These are phyloP conservation scores for Mucor racemosus DNA, from an alignment of 371 early-diverging fungal species.

Conservation along the genomic window DNA sequence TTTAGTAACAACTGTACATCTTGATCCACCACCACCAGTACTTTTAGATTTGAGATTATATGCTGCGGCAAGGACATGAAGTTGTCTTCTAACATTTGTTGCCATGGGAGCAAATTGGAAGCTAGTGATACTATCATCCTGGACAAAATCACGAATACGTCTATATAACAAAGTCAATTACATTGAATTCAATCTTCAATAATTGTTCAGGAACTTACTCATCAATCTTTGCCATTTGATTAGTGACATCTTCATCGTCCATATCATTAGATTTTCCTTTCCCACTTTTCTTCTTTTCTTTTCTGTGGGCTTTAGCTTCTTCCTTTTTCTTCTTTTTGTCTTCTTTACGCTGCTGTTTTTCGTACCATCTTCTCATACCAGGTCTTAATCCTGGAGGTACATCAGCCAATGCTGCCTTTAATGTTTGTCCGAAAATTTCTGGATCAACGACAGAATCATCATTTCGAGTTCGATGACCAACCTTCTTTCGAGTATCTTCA, in stretches of 20 bases:
- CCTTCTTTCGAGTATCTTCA: constrained; percentile 12
- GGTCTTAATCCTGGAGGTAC: constrained; percentile 29
- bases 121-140: constrained; percentile 42
- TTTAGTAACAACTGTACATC: constrained; percentile 51
- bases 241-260: not conserved
- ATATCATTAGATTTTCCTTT: constrained; percentile 23
- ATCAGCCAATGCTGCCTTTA: constrained; percentile 29
- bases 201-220: constrained; percentile 13
- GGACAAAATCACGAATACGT: constrained; percentile 45
- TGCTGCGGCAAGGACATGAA: constrained; percentile 55
- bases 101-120: constrained; percentile 62
- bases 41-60: constrained; percentile 60
- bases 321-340: constrained; percentile 18
- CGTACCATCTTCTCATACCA: constrained; percentile 29
- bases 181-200: too few species aligned
- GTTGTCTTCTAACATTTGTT: constrained; percentile 50
- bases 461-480: constrained; percentile 14
- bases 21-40: constrained; percentile 45
- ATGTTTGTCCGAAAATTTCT: constrained; percentile 29
- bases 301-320: constrained; percentile 16
- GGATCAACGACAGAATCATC: constrained; percentile 27
- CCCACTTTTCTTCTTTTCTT: constrained; percentile 29
- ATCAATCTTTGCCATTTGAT: constrained; percentile 20
- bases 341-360: constrained; percentile 33
- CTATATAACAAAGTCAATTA: constrained; percentile 7